Evolutionary conservation across 2,329 filamentous ascomycete genomes (phyloP).

Genomic region (Trichoderma sp.): DNA sequence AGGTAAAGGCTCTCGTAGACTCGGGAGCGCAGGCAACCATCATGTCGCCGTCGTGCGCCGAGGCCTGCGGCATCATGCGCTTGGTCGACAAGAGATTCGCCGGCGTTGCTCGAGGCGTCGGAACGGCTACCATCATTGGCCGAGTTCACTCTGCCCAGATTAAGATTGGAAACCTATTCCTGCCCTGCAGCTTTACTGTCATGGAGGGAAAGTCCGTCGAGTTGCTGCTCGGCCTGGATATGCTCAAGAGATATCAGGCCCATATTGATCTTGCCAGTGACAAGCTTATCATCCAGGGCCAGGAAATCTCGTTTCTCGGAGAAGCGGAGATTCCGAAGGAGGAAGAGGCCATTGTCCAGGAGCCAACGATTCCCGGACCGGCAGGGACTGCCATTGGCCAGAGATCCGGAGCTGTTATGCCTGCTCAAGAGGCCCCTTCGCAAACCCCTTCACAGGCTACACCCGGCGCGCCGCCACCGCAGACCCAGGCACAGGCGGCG

Average conservation of each 20-base stretch:
- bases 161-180: constrained; percentile 81
- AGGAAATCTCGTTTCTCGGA: constrained; percentile 85
- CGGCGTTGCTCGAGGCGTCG: constrained; percentile 89
- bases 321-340: constrained; percentile 94
- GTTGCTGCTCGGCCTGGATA: constrained; percentile 88
- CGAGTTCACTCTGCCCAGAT: constrained; percentile 95
- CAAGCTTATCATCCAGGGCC: constrained; percentile 82
- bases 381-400: constrained; percentile 88
- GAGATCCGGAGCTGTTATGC: constrained; percentile 72
- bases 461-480: constrained; percentile 26
- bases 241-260: constrained; percentile 95
- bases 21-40: constrained; percentile 97
- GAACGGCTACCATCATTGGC: constrained; percentile 90
- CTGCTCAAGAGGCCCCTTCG: constrained; percentile 29
- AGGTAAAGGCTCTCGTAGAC: constrained; percentile 94
- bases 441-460: constrained; percentile 18
- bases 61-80: constrained; percentile 92
- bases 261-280: constrained; percentile 85
- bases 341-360: constrained; percentile 72
- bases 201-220: constrained; percentile 99
- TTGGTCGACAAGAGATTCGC: constrained; percentile 91
- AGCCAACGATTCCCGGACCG: constrained; percentile 82
- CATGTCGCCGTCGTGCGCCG: constrained; percentile 93
- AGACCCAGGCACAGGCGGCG: constrained; percentile 29
- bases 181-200: constrained; percentile 96